Percentiles rank a stretch among this genome's conserved stretches.
Conservation (phyloP, 805 yeast species). For the Metschnikowia peoriensis region DNA sequence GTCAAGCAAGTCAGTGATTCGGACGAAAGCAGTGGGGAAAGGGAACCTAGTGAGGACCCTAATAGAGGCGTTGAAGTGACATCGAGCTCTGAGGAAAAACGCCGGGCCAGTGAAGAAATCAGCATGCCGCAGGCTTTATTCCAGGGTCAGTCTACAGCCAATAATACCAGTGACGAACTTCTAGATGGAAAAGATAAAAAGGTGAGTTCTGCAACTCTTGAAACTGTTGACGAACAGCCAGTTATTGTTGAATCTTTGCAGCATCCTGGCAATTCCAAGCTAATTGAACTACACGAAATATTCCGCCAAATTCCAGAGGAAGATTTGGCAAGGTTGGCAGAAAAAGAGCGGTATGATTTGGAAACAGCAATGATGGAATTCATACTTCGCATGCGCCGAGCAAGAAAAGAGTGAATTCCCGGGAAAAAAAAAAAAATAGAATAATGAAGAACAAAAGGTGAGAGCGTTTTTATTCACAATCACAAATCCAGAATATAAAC, state of each 20-base stretch:
- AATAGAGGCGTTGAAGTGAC: constrained; percentile 2
- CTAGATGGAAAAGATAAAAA: neutral
- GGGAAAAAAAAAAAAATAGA: no score
- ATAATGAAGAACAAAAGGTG: no score
- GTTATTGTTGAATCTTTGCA: neutral
- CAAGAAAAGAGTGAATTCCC: neutral
- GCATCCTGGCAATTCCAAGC: neutral
- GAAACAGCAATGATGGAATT: constrained; percentile 35
- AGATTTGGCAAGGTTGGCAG: constrained; percentile 19
- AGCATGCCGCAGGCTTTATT: neutral
- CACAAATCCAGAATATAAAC: neutral
- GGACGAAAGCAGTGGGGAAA: constrained; percentile 5
- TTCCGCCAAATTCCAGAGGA: constrained; percentile 2
- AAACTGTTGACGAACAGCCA: constrained; percentile 1
- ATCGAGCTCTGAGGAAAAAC: constrained; percentile 9
- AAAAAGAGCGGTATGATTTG: constrained; percentile 22
- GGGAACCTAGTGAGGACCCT: neutral
- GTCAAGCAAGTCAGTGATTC: constrained; percentile 13
- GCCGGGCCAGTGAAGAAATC: neutral
- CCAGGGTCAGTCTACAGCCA: constrained; percentile 1
- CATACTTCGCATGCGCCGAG: constrained; percentile 33
- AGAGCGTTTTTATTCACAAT: neutral
- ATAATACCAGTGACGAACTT: constrained; percentile 4
- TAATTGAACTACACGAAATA: neutral
- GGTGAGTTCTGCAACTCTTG: neutral